Percentiles rank a stretch among this genome's conserved stretches.
Conservation (phyloP, 2,329 filamentous ascomycete species). For the Fusarium poae region DNA sequence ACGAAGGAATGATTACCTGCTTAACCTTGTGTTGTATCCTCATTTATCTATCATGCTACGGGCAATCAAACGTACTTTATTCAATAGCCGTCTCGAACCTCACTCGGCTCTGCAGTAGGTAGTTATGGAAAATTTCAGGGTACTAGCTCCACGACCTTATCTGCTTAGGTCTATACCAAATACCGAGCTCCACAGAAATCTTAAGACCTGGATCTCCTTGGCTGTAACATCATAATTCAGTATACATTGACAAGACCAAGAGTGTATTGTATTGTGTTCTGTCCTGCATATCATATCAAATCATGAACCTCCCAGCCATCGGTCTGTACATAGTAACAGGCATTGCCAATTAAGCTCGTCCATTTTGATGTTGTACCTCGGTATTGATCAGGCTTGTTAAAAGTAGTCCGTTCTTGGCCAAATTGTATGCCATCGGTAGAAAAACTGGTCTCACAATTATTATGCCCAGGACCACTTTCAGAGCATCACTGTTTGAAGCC, state of each 20-base stretch:
- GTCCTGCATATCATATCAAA: background rate
- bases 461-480: background rate
- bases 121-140: conserved; percentile 33
- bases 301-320: background rate
- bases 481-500: background rate
- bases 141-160: conserved; percentile 20
- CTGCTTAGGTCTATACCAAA: conserved; percentile 1
- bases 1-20: background rate
- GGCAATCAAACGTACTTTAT: background rate
- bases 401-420: background rate
- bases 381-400: conserved; percentile 1
- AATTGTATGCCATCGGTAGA: background rate
- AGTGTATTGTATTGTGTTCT: background rate
- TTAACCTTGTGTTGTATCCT: background rate
- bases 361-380: conserved; percentile 2
- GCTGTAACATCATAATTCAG: conserved; percentile 8
- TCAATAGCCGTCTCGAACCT: conserved; percentile 23
- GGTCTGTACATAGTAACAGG: background rate
- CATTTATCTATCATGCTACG: background rate
- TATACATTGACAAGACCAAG: background rate
- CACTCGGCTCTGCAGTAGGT: conserved; percentile 18
- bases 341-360: background rate
- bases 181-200: conserved; percentile 25
- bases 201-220: conserved; percentile 6
- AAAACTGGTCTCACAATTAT: conserved; percentile 7